phyloP scores from a whole-genome alignment of 441 rosid species.

The Croton laevigatus region DNA sequence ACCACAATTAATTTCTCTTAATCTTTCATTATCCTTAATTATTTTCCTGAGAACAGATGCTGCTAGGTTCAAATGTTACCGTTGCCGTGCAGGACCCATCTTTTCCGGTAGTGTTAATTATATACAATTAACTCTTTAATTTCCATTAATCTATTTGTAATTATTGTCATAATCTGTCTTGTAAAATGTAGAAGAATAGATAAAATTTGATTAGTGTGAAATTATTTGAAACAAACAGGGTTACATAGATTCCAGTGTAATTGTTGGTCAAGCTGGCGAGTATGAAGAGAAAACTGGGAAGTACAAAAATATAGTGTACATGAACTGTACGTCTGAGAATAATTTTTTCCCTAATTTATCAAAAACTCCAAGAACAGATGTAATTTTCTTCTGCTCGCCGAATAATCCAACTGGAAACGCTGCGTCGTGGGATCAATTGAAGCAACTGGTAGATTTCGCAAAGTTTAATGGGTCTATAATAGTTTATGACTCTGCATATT shows the following conservation, averaged over 20 bases:
- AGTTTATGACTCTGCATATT: slow-evolving; percentile 61
- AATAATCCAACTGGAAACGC: slow-evolving; percentile 76
- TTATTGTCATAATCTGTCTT: no score
- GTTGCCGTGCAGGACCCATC: slow-evolving; percentile 82
- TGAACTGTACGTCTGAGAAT: slow-evolving; percentile 48
- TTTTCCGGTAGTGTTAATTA: slow-evolving; percentile 53
- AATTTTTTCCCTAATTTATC: slow-evolving; percentile 56
- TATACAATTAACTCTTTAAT: no score
- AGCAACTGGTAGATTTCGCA: slow-evolving; percentile 58
- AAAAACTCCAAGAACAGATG: slow-evolving; percentile 45
- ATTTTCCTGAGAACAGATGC: slow-evolving; percentile 39
- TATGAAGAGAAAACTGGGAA: slow-evolving; percentile 43
- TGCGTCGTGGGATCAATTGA: slow-evolving; percentile 47
- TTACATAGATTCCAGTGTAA: slow-evolving; percentile 64
- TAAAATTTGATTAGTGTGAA: no score
- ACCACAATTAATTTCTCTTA: not conserved
- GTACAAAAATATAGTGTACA: slow-evolving; percentile 51
- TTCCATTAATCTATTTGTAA: no score
- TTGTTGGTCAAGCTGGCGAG: slow-evolving; percentile 59
- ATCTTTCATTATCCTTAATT: not conserved
- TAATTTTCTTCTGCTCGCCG: slow-evolving; percentile 75
- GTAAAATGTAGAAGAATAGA: no score
- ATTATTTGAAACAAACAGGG: slow-evolving; percentile 32
- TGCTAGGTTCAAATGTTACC: slow-evolving; percentile 58
- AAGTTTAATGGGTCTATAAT: slow-evolving; percentile 58